These are phyloP conservation scores for Durotheca rogersii DNA, from an alignment of 495 filamentous ascomycete species.

Conservation along the genomic window DNA sequence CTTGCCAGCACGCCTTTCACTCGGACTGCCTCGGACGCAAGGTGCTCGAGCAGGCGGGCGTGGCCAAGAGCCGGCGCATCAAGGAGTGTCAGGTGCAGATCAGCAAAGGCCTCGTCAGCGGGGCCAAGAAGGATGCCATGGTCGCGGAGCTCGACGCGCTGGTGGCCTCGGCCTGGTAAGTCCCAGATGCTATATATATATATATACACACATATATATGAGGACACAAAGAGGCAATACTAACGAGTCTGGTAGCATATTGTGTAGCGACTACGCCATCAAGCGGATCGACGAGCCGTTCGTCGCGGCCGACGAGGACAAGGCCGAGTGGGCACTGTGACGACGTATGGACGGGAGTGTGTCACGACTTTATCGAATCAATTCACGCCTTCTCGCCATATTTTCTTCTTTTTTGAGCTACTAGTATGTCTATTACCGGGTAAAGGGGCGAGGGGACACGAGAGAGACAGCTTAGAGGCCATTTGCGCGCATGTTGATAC, in stretches of 20 bases:
- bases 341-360: no score
- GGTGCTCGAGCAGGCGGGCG: constrained; percentile 71
- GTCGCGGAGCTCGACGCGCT: constrained; percentile 86
- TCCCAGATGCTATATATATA: constrained; percentile 20
- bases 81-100: constrained; percentile 80
- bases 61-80: constrained; percentile 76
- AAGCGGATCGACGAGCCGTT: constrained; percentile 92
- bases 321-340: constrained; percentile 81
- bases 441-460: no score
- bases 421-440: no score
- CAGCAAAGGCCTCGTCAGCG: constrained; percentile 64
- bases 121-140: constrained; percentile 72
- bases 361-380: no score
- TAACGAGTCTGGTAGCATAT: constrained; percentile 56
- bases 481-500: no score
- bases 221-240: not conserved
- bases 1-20: constrained; percentile 97
- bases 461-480: no score
- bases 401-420: no score
- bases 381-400: no score
- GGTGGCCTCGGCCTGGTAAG: constrained; percentile 78
- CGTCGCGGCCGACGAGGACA: constrained; percentile 65
- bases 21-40: constrained; percentile 85
- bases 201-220: not conserved
- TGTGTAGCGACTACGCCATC: constrained; percentile 93